Percentiles rank a stretch among this genome's conserved stretches.
phyloP scores from a whole-genome alignment of 2,329 filamentous ascomycete species.

The Arachnomyces sp. region DNA sequence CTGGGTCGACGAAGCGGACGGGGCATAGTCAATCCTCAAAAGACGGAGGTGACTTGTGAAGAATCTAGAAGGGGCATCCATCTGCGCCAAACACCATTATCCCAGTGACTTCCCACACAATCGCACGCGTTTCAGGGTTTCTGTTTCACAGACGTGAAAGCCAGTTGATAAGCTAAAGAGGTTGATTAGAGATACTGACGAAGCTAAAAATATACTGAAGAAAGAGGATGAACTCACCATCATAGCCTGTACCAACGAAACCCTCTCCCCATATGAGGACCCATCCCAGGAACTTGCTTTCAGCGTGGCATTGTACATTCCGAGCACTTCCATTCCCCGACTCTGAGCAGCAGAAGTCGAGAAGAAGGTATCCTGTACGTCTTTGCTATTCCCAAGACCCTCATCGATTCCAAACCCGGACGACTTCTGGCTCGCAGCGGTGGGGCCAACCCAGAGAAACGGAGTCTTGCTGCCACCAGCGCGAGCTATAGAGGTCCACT shows the following conservation, averaged over 20 bases:
- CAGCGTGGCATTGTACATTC: slow-evolving; percentile 38
- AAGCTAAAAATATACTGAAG: background rate
- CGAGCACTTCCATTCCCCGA: slow-evolving; percentile 34
- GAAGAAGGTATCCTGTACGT: slow-evolving; percentile 31
- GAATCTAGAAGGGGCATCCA: no score
- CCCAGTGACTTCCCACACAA: no score
- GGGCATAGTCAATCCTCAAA: no score
- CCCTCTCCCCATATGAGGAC: slow-evolving; percentile 30
- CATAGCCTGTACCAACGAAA: slow-evolving; percentile 38
- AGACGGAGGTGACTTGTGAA: no score
- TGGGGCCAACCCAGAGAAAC: slow-evolving; percentile 38
- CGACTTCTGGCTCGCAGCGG: slow-evolving; percentile 29
- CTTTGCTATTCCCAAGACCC: slow-evolving; percentile 26
- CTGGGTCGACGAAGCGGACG: no score
- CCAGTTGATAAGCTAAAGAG: slow-evolving; percentile 3
- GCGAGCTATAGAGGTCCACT: slow-evolving; percentile 32
- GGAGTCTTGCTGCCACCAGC: slow-evolving; percentile 31
- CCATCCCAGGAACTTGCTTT: slow-evolving; percentile 35
- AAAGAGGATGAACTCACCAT: slow-evolving; percentile 24
- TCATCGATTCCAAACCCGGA: slow-evolving; percentile 19
- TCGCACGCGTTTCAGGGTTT: no score
- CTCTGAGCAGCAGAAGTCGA: slow-evolving; percentile 25
- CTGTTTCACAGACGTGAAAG: background rate
- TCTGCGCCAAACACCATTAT: no score
- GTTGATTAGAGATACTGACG: background rate